Evolutionary conservation across 2,329 filamentous ascomycete species (phyloP).

Genomic region (Colletotrichum australisinense): DNA sequence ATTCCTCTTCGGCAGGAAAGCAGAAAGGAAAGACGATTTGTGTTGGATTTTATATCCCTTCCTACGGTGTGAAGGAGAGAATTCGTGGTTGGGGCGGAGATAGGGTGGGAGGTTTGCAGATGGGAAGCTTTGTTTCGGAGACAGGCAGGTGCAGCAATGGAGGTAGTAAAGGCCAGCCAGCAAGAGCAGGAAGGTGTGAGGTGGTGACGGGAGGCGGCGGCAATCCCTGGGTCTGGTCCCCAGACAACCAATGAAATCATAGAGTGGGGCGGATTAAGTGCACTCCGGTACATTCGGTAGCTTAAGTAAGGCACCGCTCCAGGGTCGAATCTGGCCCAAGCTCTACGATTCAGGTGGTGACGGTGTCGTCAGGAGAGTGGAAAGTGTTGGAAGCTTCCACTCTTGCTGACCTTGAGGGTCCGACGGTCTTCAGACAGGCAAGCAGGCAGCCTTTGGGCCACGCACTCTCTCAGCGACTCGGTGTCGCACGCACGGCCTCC

Average conservation of each 20-base stretch:
- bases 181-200: neutral
- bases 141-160: slow-evolving; percentile 15
- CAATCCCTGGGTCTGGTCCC: slow-evolving; percentile 28
- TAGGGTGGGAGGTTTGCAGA: slow-evolving; percentile 28
- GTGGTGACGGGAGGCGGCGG: slow-evolving; percentile 31
- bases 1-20: slow-evolving; percentile 2
- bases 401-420: slow-evolving; percentile 35
- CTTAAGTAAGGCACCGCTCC: slow-evolving; percentile 33
- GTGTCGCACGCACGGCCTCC: slow-evolving; percentile 22
- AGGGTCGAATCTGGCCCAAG: slow-evolving; percentile 29
- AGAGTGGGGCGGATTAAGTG: slow-evolving; percentile 37
- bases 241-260: slow-evolving; percentile 38
- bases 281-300: slow-evolving; percentile 25
- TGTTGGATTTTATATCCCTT: slow-evolving; percentile 17
- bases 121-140: slow-evolving; percentile 30
- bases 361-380: slow-evolving; percentile 28
- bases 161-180: slow-evolving; percentile 29
- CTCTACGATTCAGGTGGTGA: slow-evolving; percentile 33
- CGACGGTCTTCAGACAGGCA: slow-evolving; percentile 8
- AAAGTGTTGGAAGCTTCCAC: slow-evolving; percentile 38
- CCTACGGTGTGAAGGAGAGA: slow-evolving; percentile 8
- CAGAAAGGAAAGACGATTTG: slow-evolving; percentile 9
- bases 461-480: slow-evolving; percentile 21
- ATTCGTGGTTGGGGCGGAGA: slow-evolving; percentile 32
- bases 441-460: slow-evolving; percentile 31